Conservation (phyloP, 2,329 filamentous ascomycete genomes). For the Neobulgaria alba region DNA sequence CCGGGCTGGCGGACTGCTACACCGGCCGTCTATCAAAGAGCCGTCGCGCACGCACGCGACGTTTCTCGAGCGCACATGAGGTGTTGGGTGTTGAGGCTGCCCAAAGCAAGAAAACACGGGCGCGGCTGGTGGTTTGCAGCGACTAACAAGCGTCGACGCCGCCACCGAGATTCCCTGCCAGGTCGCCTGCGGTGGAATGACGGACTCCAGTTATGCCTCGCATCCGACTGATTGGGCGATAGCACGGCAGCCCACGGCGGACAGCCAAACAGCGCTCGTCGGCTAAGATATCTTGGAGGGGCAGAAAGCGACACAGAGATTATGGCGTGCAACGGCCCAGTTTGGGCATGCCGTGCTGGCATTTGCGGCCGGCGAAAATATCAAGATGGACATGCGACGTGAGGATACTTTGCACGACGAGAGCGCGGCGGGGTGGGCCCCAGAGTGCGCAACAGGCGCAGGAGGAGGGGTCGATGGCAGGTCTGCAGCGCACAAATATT, state of each 20-base stretch:
- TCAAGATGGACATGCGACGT: not conserved
- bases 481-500: no score
- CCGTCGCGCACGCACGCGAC: not conserved
- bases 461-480: not conserved
- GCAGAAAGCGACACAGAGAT: not conserved
- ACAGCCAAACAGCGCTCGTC: not conserved
- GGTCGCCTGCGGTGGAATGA: not conserved
- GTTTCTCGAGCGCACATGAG: no score
- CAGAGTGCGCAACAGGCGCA: not conserved
- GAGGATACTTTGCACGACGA: not conserved
- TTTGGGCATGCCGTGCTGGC: not conserved
- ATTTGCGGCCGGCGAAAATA: no score
- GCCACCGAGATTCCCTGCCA: not conserved
- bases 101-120: no score
- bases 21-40: not conserved
- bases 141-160: not conserved
- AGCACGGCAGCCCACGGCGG: not conserved
- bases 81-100: no score
- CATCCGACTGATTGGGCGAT: not conserved
- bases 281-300: not conserved
- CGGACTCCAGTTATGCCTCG: not conserved
- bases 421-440: not conserved
- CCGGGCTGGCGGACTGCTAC: not conserved
- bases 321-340: not conserved
- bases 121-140: not conserved